Base-by-base conservation (phyloP, 495 filamentous ascomycete genomes). In the Chaetomium tenue region DNA sequence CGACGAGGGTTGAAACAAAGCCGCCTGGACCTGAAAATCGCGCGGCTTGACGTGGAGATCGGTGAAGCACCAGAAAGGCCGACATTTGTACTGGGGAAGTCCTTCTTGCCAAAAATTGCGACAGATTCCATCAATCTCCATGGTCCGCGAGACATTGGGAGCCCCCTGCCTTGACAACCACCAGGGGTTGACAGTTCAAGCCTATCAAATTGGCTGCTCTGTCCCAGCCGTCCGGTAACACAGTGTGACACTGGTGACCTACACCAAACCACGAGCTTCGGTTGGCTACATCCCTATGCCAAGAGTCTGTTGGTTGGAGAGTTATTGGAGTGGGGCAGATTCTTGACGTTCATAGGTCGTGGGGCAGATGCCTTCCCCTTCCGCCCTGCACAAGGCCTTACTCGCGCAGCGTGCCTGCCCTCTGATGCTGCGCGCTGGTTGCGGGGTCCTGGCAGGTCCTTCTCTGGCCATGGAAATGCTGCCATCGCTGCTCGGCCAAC, bases 221-320 rank as follows among this genome's bases (percentile, higher is more conserved):
- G 51, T 33, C 51, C 51, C 51, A 28, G 30, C 26, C 33, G 51
- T 2, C 5, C 51, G 51, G 51, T 54, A 40, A 42, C 5, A 40
- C 54, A 40, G 33, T 40, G 33, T 25, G 20, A 16, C 54, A 57
- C 54, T 42, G 54, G 54, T 57, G 11, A 6, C 7, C 13, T 2
- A 1, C 0, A n/a, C 4, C 11, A 26, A 15, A 16, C 2, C 13
- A 2, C 6, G 5, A 4, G n/a, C 7, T 57, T 11, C 42, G 37
- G 37, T 57, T 57, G 54, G 54, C 54, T 57, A 4, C 1, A 11
- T 16, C 23, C 9, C 11, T 9, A 15, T 40, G 54, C 54, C 54
- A 57, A 57, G 54, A 23, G 13, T 16, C 9, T 57, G 54, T 57
- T 57, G 54, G 54, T 57, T n/a, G 54, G 33, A 37, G 9, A 40